phyloP scores from a whole-genome alignment of 2,329 filamentous ascomycete species.

The Fusarium concolor region DNA sequence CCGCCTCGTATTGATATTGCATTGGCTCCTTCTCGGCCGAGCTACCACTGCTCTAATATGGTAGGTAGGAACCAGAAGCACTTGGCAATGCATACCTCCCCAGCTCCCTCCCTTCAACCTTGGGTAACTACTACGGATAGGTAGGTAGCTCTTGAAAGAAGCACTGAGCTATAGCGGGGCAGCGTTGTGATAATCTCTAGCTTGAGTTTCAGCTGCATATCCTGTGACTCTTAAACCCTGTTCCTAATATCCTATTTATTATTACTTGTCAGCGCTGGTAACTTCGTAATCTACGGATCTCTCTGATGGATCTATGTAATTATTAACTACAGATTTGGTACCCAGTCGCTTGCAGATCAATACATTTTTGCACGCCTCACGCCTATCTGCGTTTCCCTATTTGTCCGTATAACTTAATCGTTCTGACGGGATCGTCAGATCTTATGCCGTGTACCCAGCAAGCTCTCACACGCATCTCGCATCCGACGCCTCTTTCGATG shows the following conservation, averaged over 20 bases:
- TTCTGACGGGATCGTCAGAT: neutral
- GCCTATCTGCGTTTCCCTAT: neutral
- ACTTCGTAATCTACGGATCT: neutral
- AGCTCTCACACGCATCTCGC: slow-evolving; percentile 29
- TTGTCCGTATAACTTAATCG: neutral
- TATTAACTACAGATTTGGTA: neutral
- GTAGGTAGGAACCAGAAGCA: neutral
- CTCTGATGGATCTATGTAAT: neutral
- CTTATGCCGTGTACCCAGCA: slow-evolving; percentile 17
- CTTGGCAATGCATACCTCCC: neutral
- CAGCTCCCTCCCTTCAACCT: neutral
- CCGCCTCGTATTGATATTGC: slow-evolving; percentile 35
- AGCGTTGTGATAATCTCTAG: neutral
- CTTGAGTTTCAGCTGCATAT: slow-evolving; percentile 12
- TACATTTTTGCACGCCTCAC: neutral
- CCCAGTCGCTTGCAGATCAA: neutral
- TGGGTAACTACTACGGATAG: neutral
- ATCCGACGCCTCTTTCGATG: slow-evolving; percentile 38
- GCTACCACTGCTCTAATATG: neutral
- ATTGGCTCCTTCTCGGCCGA: slow-evolving; percentile 18
- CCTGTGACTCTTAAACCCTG: slow-evolving; percentile 6
- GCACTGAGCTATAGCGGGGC: neutral
- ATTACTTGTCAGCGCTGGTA: neutral
- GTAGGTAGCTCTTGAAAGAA: neutral
- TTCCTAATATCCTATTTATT: neutral